These are phyloP conservation scores for Suillus decipiens DNA, from an alignment of 768 basidiomycete genomes.

Conservation along the genomic window DNA sequence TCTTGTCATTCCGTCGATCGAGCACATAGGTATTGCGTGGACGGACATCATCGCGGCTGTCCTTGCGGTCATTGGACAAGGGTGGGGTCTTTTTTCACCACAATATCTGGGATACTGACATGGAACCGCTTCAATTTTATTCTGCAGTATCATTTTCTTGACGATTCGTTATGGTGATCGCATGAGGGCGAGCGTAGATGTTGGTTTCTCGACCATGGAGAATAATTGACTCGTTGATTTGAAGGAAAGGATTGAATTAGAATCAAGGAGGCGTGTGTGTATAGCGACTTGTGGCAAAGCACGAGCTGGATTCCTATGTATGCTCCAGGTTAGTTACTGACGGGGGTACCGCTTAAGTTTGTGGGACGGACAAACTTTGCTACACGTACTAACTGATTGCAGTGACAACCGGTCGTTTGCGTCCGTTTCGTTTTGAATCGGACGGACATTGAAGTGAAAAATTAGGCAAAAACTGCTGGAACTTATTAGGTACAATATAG, in stretches of 20 bases:
- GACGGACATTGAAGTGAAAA: too few relatives aligned
- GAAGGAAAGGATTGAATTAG: background rate
- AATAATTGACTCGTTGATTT: slow-evolving; percentile 31
- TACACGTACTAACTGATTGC: too few relatives aligned
- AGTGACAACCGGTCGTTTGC: too few relatives aligned
- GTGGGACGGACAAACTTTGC: too few relatives aligned
- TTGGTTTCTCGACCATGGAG: slow-evolving; percentile 43
- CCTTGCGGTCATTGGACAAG: slow-evolving; percentile 47
- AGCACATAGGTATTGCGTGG: slow-evolving; percentile 44
- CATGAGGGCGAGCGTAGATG: slow-evolving; percentile 51
- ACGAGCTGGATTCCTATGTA: too few relatives aligned
- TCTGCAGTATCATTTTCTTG: slow-evolving; percentile 43
- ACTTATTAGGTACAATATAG: too few relatives aligned
- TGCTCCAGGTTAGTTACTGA: too few relatives aligned
- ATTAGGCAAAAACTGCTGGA: too few relatives aligned
- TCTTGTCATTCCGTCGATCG: slow-evolving; percentile 51
- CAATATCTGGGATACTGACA: background rate
- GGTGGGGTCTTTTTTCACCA: slow-evolving; percentile 34
- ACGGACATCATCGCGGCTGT: slow-evolving; percentile 48
- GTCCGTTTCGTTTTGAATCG: too few relatives aligned
- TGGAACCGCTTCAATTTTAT: background rate
- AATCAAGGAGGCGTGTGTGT: background rate
- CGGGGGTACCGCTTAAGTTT: too few relatives aligned
- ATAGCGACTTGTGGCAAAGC: too few relatives aligned
- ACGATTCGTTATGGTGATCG: slow-evolving; percentile 52